Percentiles rank a stretch among this genome's conserved stretches.
Evolutionary conservation across 768 basidiomycete species (phyloP).

Genomic region (Termitomyces sp.): DNA sequence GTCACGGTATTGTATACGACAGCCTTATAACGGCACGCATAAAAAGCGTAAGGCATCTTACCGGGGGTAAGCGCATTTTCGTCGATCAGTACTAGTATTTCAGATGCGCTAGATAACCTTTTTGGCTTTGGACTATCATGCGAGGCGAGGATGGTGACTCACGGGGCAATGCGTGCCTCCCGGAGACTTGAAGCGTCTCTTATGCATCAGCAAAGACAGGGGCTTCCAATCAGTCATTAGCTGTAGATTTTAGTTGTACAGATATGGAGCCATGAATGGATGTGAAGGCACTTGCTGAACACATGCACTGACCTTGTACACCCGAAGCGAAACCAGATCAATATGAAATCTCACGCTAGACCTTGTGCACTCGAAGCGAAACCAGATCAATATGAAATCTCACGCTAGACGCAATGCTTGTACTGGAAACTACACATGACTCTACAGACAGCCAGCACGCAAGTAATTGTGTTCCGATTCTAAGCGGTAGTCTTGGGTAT

Average conservation of each 20-base stretch:
- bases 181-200: not conserved
- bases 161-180: not conserved
- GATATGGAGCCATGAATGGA: not conserved
- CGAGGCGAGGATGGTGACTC: not conserved
- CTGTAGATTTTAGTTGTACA: not conserved
- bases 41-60: not conserved
- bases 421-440: not conserved
- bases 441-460: not conserved
- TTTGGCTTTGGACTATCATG: constrained; percentile 7
- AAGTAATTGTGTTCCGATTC: not conserved
- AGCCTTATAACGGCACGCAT: not conserved
- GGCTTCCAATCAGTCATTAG: not conserved
- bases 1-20: not conserved
- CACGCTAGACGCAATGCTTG: not conserved
- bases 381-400: not conserved
- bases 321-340: not conserved
- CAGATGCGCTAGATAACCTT: constrained; percentile 4
- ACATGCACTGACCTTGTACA: not conserved
- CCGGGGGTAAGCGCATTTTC: not conserved
- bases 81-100: not conserved
- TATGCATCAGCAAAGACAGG: not conserved
- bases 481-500: not conserved
- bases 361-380: not conserved
- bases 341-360: too few relatives aligned
- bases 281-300: too few relatives aligned